These are phyloP conservation scores for Neurospora sp. DNA, from an alignment of 495 filamentous ascomycete species.

Conservation along the genomic window DNA sequence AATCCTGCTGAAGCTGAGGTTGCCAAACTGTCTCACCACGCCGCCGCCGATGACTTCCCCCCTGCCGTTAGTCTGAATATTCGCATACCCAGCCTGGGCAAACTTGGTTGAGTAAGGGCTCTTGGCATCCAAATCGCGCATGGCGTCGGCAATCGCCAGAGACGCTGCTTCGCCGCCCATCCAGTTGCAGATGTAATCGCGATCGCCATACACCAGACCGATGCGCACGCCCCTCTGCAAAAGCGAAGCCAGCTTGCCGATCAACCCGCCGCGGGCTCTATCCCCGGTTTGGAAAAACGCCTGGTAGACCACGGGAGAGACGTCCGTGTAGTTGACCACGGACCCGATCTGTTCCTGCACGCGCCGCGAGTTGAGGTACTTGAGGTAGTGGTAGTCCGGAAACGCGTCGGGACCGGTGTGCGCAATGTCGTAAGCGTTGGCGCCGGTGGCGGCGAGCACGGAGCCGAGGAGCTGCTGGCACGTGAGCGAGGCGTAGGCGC, in stretches of 20 bases:
- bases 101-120: slow-evolving; percentile 25
- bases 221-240: slow-evolving; percentile 51
- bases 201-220: slow-evolving; percentile 54
- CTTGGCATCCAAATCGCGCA: neutral
- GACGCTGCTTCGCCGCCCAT: slow-evolving; percentile 52
- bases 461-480: slow-evolving; percentile 41
- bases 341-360: slow-evolving; percentile 57
- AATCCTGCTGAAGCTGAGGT: slow-evolving; percentile 59
- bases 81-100: slow-evolving; percentile 40
- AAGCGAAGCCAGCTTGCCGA: slow-evolving; percentile 43
- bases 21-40: slow-evolving; percentile 55
- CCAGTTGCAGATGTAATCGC: slow-evolving; percentile 63
- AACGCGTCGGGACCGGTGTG: slow-evolving; percentile 46
- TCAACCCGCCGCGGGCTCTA: slow-evolving; percentile 33
- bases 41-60: slow-evolving; percentile 28
- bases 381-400: slow-evolving; percentile 50
- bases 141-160: slow-evolving; percentile 38
- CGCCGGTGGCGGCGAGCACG: slow-evolving; percentile 28
- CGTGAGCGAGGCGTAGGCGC: slow-evolving; percentile 26
- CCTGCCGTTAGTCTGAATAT: slow-evolving; percentile 17
- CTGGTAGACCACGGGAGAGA: slow-evolving; percentile 33
- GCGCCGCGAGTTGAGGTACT: slow-evolving; percentile 52
- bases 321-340: slow-evolving; percentile 56
- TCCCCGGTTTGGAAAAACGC: slow-evolving; percentile 48
- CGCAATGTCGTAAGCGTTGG: slow-evolving; percentile 57